A percentile compares a stretch with the other conserved stretches of the same genome.
phyloP scores from a whole-genome alignment of 495 filamentous ascomycete species.

The Penicillium macrosclerotiorum region DNA sequence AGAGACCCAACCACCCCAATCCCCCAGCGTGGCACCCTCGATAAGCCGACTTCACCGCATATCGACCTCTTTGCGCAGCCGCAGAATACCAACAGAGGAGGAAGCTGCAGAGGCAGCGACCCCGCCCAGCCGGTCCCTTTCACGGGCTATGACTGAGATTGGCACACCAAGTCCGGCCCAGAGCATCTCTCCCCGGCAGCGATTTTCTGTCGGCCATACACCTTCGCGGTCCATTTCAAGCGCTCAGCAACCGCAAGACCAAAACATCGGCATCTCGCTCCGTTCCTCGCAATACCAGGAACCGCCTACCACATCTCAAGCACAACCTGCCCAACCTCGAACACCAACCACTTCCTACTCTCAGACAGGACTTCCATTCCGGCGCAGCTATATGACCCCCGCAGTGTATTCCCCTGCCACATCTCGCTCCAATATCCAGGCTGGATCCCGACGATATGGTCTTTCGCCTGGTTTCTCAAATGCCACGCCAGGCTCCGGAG shows the following conservation, averaged over 20 bases:
- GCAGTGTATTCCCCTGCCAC: slow-evolving; percentile 39
- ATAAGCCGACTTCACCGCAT: slow-evolving; percentile 38
- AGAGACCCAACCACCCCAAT: slow-evolving; percentile 27
- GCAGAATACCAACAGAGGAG: slow-evolving; percentile 34
- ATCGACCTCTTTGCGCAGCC: slow-evolving; percentile 37
- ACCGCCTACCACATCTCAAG: slow-evolving; percentile 20
- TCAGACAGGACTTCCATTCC: slow-evolving; percentile 40
- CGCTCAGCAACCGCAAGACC: slow-evolving; percentile 23
- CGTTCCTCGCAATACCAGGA: slow-evolving; percentile 20
- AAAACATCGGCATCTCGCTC: slow-evolving; percentile 19
- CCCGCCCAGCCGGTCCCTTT: slow-evolving; percentile 32
- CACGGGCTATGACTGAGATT: slow-evolving; percentile 41
- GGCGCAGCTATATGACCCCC: slow-evolving; percentile 43
- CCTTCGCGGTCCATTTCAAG: slow-evolving; percentile 26
- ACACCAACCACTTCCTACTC: slow-evolving; percentile 37
- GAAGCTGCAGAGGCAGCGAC: slow-evolving; percentile 22
- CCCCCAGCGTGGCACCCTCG: slow-evolving; percentile 28
- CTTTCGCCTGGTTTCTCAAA: slow-evolving; percentile 27
- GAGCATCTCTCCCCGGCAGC: slow-evolving; percentile 33
- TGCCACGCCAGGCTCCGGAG: slow-evolving; percentile 14
- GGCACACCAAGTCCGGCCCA: slow-evolving; percentile 28
- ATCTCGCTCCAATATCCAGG: slow-evolving; percentile 43
- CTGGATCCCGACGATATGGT: slow-evolving; percentile 48
- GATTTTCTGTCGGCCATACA: slow-evolving; percentile 44
- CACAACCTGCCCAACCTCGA: slow-evolving; percentile 30